phyloP scores from a whole-genome alignment of 2,329 filamentous ascomycete species.

The Aspergillus floridensis region DNA sequence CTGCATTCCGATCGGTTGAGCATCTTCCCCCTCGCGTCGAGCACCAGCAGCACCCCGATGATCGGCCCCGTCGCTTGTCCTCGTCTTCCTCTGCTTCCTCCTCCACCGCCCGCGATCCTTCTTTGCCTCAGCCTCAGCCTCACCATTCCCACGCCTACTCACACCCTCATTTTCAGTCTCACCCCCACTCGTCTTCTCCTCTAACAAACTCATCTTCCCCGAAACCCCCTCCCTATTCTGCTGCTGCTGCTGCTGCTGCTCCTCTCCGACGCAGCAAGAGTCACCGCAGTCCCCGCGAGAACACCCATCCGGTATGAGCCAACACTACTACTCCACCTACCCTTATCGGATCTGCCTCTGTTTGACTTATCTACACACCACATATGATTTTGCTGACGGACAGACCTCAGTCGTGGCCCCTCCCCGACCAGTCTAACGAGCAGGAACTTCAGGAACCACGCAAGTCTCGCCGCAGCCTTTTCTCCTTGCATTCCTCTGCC shows the following conservation, averaged over 20 bases:
- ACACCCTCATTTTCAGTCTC: conserved; percentile 15
- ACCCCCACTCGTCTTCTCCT: conserved; percentile 10
- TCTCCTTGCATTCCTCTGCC: conserved; percentile 20
- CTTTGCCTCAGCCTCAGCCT: conserved; percentile 13
- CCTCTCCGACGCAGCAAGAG: not conserved
- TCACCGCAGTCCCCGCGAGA: conserved; percentile 1
- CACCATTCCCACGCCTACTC: conserved; percentile 7
- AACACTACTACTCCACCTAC: not conserved
- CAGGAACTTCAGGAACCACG: conserved; percentile 24
- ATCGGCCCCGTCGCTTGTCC: conserved; percentile 2
- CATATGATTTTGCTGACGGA: conserved; percentile 17
- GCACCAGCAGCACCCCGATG: conserved; percentile 4
- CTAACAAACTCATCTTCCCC: not conserved
- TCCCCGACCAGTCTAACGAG: conserved; percentile 13
- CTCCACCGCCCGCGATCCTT: conserved; percentile 12
- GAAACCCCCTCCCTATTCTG: not conserved
- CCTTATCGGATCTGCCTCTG: not conserved
- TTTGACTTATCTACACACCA: not conserved
- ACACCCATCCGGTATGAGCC: not conserved
- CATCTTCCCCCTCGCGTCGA: conserved; percentile 16
- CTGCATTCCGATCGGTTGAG: conserved; percentile 18
- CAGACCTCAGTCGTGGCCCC: conserved; percentile 25
- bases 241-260: not conserved
- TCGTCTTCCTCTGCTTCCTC: conserved; percentile 1
- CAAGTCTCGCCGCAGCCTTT: conserved; percentile 22